Evolutionary conservation across 371 early-diverging fungal genomes (phyloP).

Genomic region (Fennellomyces sp.): DNA sequence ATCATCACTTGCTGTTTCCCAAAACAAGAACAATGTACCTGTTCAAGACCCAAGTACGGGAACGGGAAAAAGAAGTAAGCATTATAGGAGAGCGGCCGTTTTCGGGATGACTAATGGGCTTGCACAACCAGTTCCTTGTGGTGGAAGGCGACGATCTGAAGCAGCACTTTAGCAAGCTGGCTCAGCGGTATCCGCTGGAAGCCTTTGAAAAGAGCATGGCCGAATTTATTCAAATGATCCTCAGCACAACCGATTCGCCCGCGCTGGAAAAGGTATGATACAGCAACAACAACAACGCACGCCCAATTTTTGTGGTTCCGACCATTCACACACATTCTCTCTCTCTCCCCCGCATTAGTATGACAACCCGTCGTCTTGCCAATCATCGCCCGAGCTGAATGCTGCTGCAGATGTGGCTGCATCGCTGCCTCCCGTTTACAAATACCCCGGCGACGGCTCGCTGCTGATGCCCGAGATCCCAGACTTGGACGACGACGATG

Average conservation of each 20-base stretch:
- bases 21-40: constrained; percentile 54
- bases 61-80: constrained; percentile 52
- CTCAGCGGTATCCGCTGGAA: constrained; percentile 51
- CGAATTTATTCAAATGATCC: constrained; percentile 49
- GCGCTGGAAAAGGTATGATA: constrained; percentile 51
- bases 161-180: constrained; percentile 51
- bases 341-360: neutral
- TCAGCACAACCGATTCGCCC: constrained; percentile 44
- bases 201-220: constrained; percentile 51
- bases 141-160: constrained; percentile 38
- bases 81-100: neutral
- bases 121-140: constrained; percentile 36
- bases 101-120: neutral
- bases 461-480: constrained; percentile 32
- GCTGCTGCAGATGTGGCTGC: neutral
- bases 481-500: constrained; percentile 9
- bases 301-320: too few species aligned
- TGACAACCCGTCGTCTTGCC: constrained; percentile 3
- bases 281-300: too few species aligned
- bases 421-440: constrained; percentile 30
- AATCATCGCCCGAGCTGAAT: constrained; percentile 5
- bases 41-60: constrained; percentile 48
- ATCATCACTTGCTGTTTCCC: constrained; percentile 52
- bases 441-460: constrained; percentile 50
- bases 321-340: neutral